Evolutionary conservation across 352 stramenopile species (phyloP), one percentile per base, ranked within the genome.

Genomic region (Aphanomyces astaci): DNA sequence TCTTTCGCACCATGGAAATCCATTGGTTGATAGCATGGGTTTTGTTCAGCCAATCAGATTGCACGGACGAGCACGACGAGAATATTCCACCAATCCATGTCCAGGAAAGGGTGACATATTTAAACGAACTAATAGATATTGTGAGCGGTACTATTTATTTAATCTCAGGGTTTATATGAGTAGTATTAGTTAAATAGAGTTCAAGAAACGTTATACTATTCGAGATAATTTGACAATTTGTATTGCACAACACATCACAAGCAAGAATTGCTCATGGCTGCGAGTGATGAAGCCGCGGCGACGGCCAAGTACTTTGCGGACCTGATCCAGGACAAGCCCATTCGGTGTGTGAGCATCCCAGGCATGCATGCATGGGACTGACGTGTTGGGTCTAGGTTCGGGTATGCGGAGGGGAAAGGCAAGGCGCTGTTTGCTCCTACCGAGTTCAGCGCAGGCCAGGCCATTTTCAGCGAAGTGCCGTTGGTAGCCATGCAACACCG

Each of bases 401-500:
- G 22, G 7, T n/a, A 32, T 45, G 19, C 51, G 36, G 76, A 81
- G n/a, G 57, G 66, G 57, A 90, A 90, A 62, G 86, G 86, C 64
- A 92, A 91, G 59, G 84, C 76, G 27, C 86, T 94, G 53, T 91
- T 78, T 73, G 82, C 86, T 3, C 71, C 53, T 22, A 81, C 77
- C 33, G 64, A 62, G 30, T 71, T 94, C 36, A 78, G 75, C 52
- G 77, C 80, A n/a, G 86, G 86, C 43, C 78, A 90, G 51, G 76
- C 75, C 25, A 75, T 89, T 56, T 87, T 76, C 73, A 85, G 72
- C 60, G 81, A 89, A 64, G 71, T 71, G 15, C 79, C 81, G 27
- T 86, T 84, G 40, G 81, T 89, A 13, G 79, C 81, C 51, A 87
- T 89, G 81, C 81, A 89, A 71, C 78, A 87, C 67, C 72, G 81